phyloP scores from a whole-genome alignment of 1,139 yeast genomes.

The Kurtzmaniella quercitrusa region DNA sequence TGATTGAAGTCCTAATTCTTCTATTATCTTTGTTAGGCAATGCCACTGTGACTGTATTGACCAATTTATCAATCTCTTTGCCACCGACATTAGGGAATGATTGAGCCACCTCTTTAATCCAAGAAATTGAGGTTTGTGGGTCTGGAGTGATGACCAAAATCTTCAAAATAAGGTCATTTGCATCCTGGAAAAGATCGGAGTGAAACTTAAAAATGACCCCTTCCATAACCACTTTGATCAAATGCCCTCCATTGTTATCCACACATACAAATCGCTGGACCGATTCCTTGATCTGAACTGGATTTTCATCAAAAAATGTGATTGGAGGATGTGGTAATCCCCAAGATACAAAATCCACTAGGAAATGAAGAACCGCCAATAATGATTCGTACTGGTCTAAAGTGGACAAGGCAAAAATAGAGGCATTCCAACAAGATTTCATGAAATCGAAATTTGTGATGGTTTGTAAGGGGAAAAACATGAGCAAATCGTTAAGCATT shows the following conservation, averaged over 20 bases:
- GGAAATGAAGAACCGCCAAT: conserved; percentile 64
- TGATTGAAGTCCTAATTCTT: conserved; percentile 63
- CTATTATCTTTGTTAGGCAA: conserved; percentile 68
- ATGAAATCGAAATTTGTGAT: conserved; percentile 54
- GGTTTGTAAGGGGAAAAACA: conserved; percentile 71
- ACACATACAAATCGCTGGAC: conserved; percentile 35
- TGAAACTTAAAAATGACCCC: conserved; percentile 76
- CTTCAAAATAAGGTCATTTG: conserved; percentile 69
- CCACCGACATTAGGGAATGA: conserved; percentile 61
- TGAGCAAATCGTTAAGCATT: conserved; percentile 73
- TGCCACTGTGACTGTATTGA: conserved; percentile 54
- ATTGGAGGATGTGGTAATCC: conserved; percentile 79
- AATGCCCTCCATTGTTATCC: conserved; percentile 53
- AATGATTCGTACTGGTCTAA: conserved; percentile 72
- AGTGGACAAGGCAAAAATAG: conserved; percentile 48
- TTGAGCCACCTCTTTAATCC: conserved; percentile 58
- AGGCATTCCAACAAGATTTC: conserved; percentile 55
- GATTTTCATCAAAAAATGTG: conserved; percentile 54
- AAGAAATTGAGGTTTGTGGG: conserved; percentile 40
- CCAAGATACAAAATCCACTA: conserved; percentile 80
- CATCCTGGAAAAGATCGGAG: conserved; percentile 65
- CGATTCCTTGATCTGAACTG: conserved; percentile 43
- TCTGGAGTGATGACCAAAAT: conserved; percentile 52
- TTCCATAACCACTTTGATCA: conserved; percentile 51
- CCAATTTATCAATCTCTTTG: conserved; percentile 61